Evolutionary conservation across 2,329 filamentous ascomycete species (phyloP).

Genomic region (Fusarium poae): DNA sequence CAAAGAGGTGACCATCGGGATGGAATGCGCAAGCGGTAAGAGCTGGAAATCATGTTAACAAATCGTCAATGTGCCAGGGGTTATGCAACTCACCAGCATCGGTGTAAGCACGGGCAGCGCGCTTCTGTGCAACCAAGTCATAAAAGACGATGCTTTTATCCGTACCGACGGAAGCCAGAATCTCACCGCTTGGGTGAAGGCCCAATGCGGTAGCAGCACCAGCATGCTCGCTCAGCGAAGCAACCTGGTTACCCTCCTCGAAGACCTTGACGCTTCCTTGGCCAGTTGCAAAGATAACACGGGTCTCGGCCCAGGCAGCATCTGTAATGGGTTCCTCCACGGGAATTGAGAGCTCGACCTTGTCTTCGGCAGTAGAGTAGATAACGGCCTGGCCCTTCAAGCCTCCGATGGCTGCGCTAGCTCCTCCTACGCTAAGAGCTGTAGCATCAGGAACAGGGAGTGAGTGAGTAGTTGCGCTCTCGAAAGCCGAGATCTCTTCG

Average conservation of each 20-base stretch:
- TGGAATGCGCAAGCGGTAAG: slow-evolving; percentile 88
- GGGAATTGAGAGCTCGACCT: slow-evolving; percentile 75
- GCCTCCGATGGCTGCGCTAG: slow-evolving; percentile 80
- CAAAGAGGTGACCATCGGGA: slow-evolving; percentile 94
- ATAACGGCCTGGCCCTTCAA: slow-evolving; percentile 79
- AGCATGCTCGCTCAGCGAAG: slow-evolving; percentile 82
- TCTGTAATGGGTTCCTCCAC: slow-evolving; percentile 77
- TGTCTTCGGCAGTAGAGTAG: slow-evolving; percentile 78
- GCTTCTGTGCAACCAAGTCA: slow-evolving; percentile 76
- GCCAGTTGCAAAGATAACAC: slow-evolving; percentile 78
- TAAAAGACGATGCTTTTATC: slow-evolving; percentile 96
- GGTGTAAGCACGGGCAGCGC: slow-evolving; percentile 82
- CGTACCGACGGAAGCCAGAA: slow-evolving; percentile 87
- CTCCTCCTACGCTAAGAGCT: slow-evolving; percentile 65
- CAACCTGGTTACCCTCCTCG: slow-evolving; percentile 76
- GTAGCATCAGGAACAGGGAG: slow-evolving; percentile 64
- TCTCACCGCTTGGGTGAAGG: slow-evolving; percentile 83
- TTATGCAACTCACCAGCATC: slow-evolving; percentile 76
- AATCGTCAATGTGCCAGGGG: neutral
- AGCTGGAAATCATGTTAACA: slow-evolving; percentile 60
- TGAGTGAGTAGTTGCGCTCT: slow-evolving; percentile 60
- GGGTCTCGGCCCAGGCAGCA: slow-evolving; percentile 73
- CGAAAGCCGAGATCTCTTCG: slow-evolving; percentile 73
- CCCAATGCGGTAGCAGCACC: slow-evolving; percentile 83
- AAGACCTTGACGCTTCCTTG: slow-evolving; percentile 86